phyloP scores from a whole-genome alignment of 2,329 filamentous ascomycete species.

The Scortechinia acanthostroma region DNA sequence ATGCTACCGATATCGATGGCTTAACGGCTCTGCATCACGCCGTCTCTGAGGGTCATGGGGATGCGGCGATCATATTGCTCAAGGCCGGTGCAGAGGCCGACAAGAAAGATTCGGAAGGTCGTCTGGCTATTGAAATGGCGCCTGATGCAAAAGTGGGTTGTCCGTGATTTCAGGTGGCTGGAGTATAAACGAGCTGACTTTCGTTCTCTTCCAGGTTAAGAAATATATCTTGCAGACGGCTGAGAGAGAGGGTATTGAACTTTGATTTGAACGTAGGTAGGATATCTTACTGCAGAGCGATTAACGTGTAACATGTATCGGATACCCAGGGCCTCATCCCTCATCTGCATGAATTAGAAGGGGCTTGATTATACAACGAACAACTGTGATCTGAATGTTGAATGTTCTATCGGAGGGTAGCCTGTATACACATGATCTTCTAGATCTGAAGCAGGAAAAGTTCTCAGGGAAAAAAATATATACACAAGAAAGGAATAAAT shows the following conservation, averaged over 20 bases:
- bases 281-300: no score
- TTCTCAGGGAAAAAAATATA: not conserved
- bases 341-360: no score
- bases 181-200: no score
- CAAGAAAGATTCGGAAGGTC: not conserved
- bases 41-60: not conserved
- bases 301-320: no score
- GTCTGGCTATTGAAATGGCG: not conserved
- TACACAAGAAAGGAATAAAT: no score
- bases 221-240: slow-evolving; percentile 1
- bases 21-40: not conserved
- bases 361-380: no score
- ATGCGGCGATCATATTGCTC: not conserved
- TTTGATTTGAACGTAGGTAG: no score
- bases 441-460: not conserved
- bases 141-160: not conserved
- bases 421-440: no score
- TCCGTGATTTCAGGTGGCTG: not conserved
- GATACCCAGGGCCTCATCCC: no score
- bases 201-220: no score
- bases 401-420: no score
- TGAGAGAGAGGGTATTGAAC: slow-evolving; percentile 1
- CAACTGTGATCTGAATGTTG: no score
- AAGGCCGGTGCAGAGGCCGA: not conserved
- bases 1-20: not conserved